Evolutionary conservation across 768 basidiomycete species (phyloP), one percentile per base, ranked within the genome.

Genomic region (Russula virescens): DNA sequence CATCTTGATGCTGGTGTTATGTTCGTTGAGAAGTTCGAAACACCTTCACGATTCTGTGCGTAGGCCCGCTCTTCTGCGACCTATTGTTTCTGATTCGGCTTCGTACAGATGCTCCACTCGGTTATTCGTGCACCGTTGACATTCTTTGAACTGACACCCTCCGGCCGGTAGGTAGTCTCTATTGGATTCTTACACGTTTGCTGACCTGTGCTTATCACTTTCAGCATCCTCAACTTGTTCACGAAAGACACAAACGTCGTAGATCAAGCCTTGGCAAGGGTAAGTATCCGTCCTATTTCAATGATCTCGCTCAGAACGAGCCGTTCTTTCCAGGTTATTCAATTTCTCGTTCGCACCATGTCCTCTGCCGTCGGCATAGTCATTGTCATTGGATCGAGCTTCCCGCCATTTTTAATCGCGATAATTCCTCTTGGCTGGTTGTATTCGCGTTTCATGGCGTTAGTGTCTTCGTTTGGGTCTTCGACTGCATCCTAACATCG

Each of bases 131-230:
- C 91, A 0, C 93, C 93, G 0, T 73, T 95, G 67, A 85, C 83
- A 67, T 98, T 92, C 78, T 98, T 97, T 71, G 95, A 97, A 73
- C 74, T 80, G 58, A 97, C 94, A 0, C 95, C 94, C 1, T 86
- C 83, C 18, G 93, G 93, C 66, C 82, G 88, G 89, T 88, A 67
- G 54, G 79, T 63, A 40, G 23, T 47, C 13, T 42, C 11, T 42
- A 26, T 28, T 45, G 66, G 18, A 60, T 38, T 10, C 8, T 10
- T 23, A 7, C 28, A 19, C 50, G 34, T 43, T 31, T 4, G 11
- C 35, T 47, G 19, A 42, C 9, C 38, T 23, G 42, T 25, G 28
- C 55, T 55, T 57, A 26, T 60, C 8, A 1, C 50, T 26, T 43
- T 60, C 58, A 90, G 93, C 10, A 88, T 95, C 58, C 71, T 98